Percentiles rank a stretch among this genome's conserved stretches.
Evolutionary conservation across 2,329 filamentous ascomycete genomes (phyloP).

Genomic region (Lasiodiplodia citricola): DNA sequence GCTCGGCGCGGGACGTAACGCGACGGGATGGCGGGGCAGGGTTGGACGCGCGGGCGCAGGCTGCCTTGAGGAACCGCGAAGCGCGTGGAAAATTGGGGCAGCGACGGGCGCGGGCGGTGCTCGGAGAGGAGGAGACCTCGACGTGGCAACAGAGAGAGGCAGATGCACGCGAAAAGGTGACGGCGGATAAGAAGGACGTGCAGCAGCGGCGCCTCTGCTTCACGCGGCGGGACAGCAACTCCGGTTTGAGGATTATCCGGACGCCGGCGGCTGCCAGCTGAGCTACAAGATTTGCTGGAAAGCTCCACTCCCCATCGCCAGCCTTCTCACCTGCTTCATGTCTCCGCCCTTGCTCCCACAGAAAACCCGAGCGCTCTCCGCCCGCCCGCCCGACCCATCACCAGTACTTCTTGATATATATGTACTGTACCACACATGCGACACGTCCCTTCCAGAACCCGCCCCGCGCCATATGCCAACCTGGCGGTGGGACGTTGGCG

Average conservation of each 20-base stretch:
- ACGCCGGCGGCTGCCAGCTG: conserved; percentile 10
- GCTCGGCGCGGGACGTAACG: conserved; percentile 25
- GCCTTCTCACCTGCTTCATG: conserved; percentile 13
- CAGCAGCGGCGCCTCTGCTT: conserved; percentile 18
- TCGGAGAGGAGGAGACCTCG: conserved; percentile 1
- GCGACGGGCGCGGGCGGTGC: conserved; percentile 12
- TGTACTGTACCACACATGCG: background rate
- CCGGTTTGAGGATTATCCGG: conserved; percentile 21
- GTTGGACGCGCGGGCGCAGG: conserved; percentile 22
- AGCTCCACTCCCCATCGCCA: conserved; percentile 23
- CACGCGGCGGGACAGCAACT: conserved; percentile 4
- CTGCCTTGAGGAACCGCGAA: conserved; percentile 9
- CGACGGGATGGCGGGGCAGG: conserved; percentile 27
- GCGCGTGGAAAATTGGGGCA: conserved; percentile 11
- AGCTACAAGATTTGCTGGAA: conserved; percentile 21
- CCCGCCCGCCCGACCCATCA: background rate
- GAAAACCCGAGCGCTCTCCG: conserved; percentile 1
- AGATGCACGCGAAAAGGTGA: conserved; percentile 25
- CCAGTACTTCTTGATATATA: background rate
- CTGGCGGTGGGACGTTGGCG: background rate
- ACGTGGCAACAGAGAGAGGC: conserved; percentile 14
- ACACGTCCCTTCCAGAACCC: background rate
- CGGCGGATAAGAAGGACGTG: conserved; percentile 24
- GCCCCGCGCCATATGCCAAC: background rate
- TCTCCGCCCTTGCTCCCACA: conserved; percentile 7